Percentiles rank a stretch among this genome's conserved stretches.
Evolutionary conservation across 768 basidiomycete genomes (phyloP).

Genomic region (Naganishia vishniacii): DNA sequence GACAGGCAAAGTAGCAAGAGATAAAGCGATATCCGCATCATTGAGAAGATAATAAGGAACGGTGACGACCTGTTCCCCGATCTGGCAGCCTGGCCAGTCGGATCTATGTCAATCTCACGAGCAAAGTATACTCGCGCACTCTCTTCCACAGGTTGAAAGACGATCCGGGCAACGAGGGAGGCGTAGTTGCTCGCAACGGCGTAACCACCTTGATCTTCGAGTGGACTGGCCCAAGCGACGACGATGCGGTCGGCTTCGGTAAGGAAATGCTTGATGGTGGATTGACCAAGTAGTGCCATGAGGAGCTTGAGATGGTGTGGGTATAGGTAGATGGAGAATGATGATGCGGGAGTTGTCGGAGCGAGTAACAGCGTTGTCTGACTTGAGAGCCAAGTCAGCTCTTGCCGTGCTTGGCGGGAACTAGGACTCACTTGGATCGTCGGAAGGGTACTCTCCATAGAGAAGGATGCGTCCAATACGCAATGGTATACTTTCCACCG

Average conservation of each 20-base stretch:
- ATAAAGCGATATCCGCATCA: conserved; percentile 63
- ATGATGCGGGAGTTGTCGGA: background rate
- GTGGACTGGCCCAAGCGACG: conserved; percentile 72
- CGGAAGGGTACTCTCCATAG: background rate
- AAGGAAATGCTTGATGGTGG: conserved; percentile 83
- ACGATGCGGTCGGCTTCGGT: conserved; percentile 93
- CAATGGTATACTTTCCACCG: conserved; percentile 52
- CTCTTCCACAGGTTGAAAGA: conserved; percentile 95
- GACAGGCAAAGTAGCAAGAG: conserved; percentile 65
- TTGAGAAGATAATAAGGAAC: conserved; percentile 54
- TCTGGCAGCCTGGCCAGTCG: background rate
- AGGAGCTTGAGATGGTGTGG: conserved; percentile 58
- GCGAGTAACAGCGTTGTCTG: background rate
- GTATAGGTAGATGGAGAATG: conserved; percentile 8
- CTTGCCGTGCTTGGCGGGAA: no score
- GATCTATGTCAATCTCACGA: background rate
- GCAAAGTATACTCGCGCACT: conserved; percentile 85
- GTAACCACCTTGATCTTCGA: conserved; percentile 87
- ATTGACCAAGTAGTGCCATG: conserved; percentile 78
- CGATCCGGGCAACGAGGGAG: conserved; percentile 80
- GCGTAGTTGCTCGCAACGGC: conserved; percentile 95
- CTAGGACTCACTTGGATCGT: background rate
- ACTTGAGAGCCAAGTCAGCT: background rate
- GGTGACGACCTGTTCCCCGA: conserved; percentile 50
- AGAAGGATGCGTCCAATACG: background rate